phyloP scores from a whole-genome alignment of 2,329 filamentous ascomycete species.

The Colletotrichum tropicicola region DNA sequence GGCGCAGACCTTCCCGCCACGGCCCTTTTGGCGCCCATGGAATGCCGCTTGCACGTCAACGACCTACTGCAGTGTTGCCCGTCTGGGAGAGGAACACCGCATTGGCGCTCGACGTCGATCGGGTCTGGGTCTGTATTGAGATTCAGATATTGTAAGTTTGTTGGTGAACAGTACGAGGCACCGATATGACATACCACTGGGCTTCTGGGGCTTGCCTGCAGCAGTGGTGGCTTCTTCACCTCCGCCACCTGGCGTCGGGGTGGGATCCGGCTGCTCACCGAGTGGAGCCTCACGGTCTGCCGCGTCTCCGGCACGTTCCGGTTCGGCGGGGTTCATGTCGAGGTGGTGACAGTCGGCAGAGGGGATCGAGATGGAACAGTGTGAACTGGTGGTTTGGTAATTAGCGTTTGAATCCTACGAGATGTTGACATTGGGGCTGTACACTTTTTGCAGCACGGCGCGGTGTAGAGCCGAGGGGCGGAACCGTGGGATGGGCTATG shows the following conservation, averaged over 20 bases:
- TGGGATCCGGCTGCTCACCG: not conserved
- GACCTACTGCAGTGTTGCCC: conserved; percentile 3
- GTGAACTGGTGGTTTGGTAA: not conserved
- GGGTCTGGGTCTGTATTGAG: conserved; percentile 6
- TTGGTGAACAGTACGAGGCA: too few species aligned
- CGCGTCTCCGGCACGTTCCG: not conserved
- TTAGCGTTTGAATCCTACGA: not conserved
- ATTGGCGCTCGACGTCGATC: conserved; percentile 25
- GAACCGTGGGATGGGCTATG: not conserved
- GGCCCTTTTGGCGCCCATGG: conserved; percentile 14
- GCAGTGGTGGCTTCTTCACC: too few species aligned
- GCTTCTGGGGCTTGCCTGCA: too few species aligned
- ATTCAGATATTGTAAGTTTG: too few species aligned
- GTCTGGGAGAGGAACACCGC: conserved; percentile 7
- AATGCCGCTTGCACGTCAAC: conserved; percentile 19
- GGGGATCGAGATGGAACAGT: not conserved
- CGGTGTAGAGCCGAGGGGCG: not conserved
- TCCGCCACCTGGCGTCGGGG: too few species aligned
- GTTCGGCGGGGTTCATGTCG: not conserved
- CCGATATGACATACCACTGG: too few species aligned
- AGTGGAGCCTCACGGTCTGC: not conserved
- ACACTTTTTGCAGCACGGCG: not conserved
- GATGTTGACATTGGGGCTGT: not conserved
- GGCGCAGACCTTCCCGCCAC: conserved; percentile 28
- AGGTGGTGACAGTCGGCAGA: not conserved